Evolutionary conservation across 2,329 filamentous ascomycete genomes (phyloP).

Genomic region (Arthrinium phaeospermum): DNA sequence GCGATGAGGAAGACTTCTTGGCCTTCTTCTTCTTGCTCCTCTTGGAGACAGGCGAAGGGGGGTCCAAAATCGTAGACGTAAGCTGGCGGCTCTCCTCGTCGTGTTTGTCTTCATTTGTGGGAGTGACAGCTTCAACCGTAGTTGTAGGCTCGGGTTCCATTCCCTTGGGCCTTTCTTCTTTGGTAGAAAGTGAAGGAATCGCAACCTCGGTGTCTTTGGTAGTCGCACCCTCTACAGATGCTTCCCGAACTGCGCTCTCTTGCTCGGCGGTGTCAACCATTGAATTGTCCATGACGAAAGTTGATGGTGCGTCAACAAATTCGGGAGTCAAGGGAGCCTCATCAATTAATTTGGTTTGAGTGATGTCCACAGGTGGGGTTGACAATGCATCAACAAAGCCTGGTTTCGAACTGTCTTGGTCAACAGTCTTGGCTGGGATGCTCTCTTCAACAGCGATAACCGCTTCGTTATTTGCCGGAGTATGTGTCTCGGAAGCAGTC

Average conservation of each 20-base stretch:
- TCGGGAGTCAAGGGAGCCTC: background rate
- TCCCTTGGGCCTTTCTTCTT: background rate
- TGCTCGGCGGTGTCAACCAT: background rate
- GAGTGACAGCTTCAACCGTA: background rate
- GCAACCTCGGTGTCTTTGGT: background rate
- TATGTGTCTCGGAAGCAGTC: background rate
- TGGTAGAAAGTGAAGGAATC: background rate
- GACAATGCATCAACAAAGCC: background rate
- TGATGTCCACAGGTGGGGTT: background rate
- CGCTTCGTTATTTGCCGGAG: slow-evolving; percentile 22
- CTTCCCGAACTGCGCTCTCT: background rate
- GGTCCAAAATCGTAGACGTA: background rate
- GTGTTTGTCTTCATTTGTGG: background rate
- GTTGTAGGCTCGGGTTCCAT: background rate
- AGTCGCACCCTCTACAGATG: background rate
- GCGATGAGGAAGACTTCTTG: slow-evolving; percentile 32
- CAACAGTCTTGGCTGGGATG: background rate
- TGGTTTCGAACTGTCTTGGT: background rate
- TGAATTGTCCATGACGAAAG: background rate
- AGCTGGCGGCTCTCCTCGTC: background rate
- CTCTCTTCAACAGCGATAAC: slow-evolving; percentile 15
- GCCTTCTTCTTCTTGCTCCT: slow-evolving; percentile 36
- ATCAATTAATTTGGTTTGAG: background rate
- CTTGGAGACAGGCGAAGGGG: slow-evolving; percentile 26
- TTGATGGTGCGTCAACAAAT: background rate